phyloP scores from a whole-genome alignment of 768 basidiomycete species.

The Calvatia gigantea region DNA sequence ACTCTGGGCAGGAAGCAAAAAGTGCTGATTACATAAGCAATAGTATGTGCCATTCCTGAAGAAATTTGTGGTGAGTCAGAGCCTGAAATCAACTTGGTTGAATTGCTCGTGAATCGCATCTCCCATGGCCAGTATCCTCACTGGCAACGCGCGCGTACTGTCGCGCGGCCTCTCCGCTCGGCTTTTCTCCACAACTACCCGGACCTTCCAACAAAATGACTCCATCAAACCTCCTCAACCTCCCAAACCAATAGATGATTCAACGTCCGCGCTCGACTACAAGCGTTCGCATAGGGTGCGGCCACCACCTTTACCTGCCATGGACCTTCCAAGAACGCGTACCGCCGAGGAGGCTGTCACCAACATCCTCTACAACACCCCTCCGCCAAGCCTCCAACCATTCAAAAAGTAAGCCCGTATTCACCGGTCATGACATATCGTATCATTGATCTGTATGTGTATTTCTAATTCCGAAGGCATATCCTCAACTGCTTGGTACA shows the following conservation, averaged over 20 bases:
- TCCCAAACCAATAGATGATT: slow-evolving; percentile 83
- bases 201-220: slow-evolving; percentile 26
- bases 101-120: slow-evolving; percentile 7
- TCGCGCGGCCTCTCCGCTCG: slow-evolving; percentile 27
- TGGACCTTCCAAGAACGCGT: slow-evolving; percentile 78
- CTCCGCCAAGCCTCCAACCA: slow-evolving; percentile 85
- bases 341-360: slow-evolving; percentile 96
- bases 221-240: slow-evolving; percentile 54
- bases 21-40: slow-evolving; percentile 13
- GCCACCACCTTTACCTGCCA: slow-evolving; percentile 83
- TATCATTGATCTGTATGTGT: slow-evolving; percentile 2
- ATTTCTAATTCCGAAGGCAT: slow-evolving; percentile 53
- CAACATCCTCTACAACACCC: slow-evolving; percentile 96
- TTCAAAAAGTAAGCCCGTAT: slow-evolving; percentile 74
- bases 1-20: background rate
- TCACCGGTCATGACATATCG: background rate
- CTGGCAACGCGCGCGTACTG: slow-evolving; percentile 28
- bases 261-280: slow-evolving; percentile 93
- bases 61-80: slow-evolving; percentile 9
- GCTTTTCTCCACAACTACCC: slow-evolving; percentile 34
- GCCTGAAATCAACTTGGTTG: background rate
- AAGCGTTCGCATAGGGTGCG: slow-evolving; percentile 66
- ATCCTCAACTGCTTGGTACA: slow-evolving; percentile 97
- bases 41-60: slow-evolving; percentile 13
- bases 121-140: slow-evolving; percentile 26